A percentile compares a stretch with the other conserved stretches of the same genome.
phyloP scores from a whole-genome alignment of 371 early-diverging fungal species.

The Mycotypha africana region DNA sequence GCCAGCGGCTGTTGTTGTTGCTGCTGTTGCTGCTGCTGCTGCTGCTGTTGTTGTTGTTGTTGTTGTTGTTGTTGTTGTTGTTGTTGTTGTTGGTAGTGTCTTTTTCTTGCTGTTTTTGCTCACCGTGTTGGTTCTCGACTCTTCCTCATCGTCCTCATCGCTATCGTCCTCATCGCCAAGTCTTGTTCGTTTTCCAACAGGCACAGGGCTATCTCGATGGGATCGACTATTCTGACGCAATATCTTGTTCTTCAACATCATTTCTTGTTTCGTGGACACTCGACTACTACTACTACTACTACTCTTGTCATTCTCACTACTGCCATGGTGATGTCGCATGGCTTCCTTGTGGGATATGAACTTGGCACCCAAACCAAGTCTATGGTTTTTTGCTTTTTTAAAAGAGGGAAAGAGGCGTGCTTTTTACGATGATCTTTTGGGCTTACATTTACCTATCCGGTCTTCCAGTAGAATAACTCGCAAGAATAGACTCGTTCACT shows the following conservation, averaged over 20 bases:
- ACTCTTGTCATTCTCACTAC: too few relatives aligned
- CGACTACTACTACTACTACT: conserved; percentile 26
- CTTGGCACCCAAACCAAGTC: conserved; percentile 57
- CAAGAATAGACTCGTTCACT: conserved; percentile 18
- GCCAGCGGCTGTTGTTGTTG: not conserved
- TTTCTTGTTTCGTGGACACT: conserved; percentile 30
- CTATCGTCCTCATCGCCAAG: conserved; percentile 4
- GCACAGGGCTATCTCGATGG: conserved; percentile 21
- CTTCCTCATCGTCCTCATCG: conserved; percentile 44
- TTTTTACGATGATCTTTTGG: too few relatives aligned
- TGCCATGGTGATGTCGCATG: conserved; percentile 46
- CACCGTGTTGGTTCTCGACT: conserved; percentile 28
- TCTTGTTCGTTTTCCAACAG: conserved; percentile 12
- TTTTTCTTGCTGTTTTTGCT: conserved; percentile 5
- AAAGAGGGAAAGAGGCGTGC: too few relatives aligned
- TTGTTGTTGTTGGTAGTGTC: not conserved
- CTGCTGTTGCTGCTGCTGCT: not conserved
- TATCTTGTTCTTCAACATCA: conserved; percentile 37
- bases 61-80: not conserved
- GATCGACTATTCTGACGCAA: conserved; percentile 41
- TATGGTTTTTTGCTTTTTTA: too few relatives aligned
- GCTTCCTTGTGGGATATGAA: conserved; percentile 54
- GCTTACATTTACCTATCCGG: conserved; percentile 34
- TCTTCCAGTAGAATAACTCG: conserved; percentile 35
- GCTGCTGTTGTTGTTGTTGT: too few relatives aligned